Evolutionary conservation across 306 rosid species (phyloP), one percentile per base, ranked within the genome.

Genomic region (Sindora glabra): DNA sequence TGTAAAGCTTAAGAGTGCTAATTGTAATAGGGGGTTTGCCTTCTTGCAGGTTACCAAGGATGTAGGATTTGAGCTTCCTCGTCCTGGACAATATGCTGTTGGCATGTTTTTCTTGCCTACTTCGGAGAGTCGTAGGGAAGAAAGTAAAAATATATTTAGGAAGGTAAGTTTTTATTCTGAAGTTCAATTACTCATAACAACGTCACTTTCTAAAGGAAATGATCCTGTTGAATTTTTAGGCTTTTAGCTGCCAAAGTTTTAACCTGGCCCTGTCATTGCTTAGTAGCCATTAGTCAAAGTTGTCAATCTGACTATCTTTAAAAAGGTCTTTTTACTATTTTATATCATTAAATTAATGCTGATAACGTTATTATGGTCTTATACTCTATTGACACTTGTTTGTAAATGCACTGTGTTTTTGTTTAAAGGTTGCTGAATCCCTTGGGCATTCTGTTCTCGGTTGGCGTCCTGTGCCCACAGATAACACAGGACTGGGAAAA

Each of bases 81-180:
- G 75, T 11, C 67, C 45, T 9, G 99, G 99, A 40, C 74, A 89
- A 51, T 94, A 94, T 62, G 97, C 97, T 22, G 95, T 89, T 52
- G 99, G 99, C 70, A 94, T 94, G 99, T 50, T 94, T 64, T 94
- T 83, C 90, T 75, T 94, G 90, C 99, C 99, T 12, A 74, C 82
- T 18, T 94, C 95, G 7, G 84, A 77, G 25, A 70, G 54, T 55
- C 75, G 97, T 22, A 71, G 99, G 76, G 65, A 83, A 53, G 74
- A 84, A 50, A 84, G 97, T 77, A 89, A 86, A 80, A 64, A 36
- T 44, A 72, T 84, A 58, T 94, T 94, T 66, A 59, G 56, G 16
- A 79, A 89, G 99, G 99, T 94, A 80, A 65, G 23, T 68, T 54
- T 27, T 11, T 16, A 30, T 52, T 16, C 24, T 6, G 9, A 34